Evolutionary conservation across 2,329 filamentous ascomycete species (phyloP), one percentile per base, ranked within the genome.

Genomic region (Epicoccum sorghinum): DNA sequence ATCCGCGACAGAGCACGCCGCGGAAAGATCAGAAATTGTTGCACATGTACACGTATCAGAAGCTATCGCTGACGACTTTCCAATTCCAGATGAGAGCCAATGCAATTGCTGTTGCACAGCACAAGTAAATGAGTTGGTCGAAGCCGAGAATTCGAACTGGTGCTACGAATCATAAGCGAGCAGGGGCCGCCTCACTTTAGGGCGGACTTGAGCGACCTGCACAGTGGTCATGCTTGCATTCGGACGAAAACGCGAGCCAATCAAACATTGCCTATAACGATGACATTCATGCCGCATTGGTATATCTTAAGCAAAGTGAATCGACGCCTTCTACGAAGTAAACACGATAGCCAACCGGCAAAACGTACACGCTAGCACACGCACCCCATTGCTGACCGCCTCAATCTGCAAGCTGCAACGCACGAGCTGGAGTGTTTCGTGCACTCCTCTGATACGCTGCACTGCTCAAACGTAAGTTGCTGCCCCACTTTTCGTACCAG

Each of bases 401-500:
- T 47, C 57, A 37, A 51, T 51, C 57, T 59, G 64, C 59, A 59
- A 40, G 60, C 58, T 69, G 66, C 64, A 66, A 33, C 50, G 42
- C 64, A 52, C 60, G 60, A 51, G 47, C 37, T 51, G 56, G 49
- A 41, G 61, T 52, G 59, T 57, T 57, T 61, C 48, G 55, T 62
- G 62, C 61, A 55, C 30, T 47, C 49, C 38, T 60, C 49, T 67
- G 57, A 71, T 70, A 66, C 65, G 66, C 61, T 60, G 52, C 43
- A 47, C 14, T 23, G 18, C 14, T 5, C 30, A n/a, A 49, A 8
- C 12, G 9, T 23, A 22, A 32, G 3, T 29, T 10, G 8, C 27
- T 32, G 7, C 32, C 18, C 18, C 14, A 33, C n/a, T 13, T 22
- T 9, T n/a, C 32, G 12, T 29, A 29, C 6, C 27, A 18, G 27